Base-by-base conservation (phyloP, 805 yeast genomes). In the Lipomyces yamanashiensis region DNA sequence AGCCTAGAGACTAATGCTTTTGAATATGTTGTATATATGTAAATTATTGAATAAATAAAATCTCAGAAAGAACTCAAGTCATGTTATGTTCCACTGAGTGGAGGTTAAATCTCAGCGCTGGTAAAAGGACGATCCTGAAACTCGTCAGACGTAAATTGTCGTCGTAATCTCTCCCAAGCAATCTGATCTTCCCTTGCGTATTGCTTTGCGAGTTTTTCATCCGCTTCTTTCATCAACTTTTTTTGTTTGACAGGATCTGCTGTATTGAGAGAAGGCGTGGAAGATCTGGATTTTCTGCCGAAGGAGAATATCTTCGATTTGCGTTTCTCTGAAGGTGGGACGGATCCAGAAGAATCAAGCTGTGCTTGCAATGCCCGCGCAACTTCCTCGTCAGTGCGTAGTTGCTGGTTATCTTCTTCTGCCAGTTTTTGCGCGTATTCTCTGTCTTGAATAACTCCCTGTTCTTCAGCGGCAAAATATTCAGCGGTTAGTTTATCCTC, bases 1-100 rank as follows among this genome's bases (percentile, higher is more conserved):
- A 66, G 8, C 44, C 21, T 36, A 23, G 59, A 47, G 23, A 44
- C 5, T 17, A 37, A 21, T 19, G 44, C 17, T 19, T 10, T 39
- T n/a, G 21, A 39, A 36, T 19, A 21, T 40, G 13, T 39, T 52
- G 47, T 52, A 52, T 19, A 40, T 39, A 52, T 52, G 45, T 52
- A 40, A 15, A 51, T 51, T 51, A 33, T 33, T n/a, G 10, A 49
- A 19, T 47, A 19, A 13, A 47, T 51, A 51, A 8, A 13, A 3
- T 17, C 34, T 33, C 7, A 47, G 7, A 21, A 51, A 37, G 10
- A n/a, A 13, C 5, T 4, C 13, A 49, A 49, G 10, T 15, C 15
- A 49, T 7, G n/a, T 2, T n/a, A 49, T 17, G 7, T 44, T 44
- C 10, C 23, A 15, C 13, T 7, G 6, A 34, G 23, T 17, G 7